Base-by-base conservation (phyloP, 257 asterid genomes). In the Solanum sejunctum region DNA sequence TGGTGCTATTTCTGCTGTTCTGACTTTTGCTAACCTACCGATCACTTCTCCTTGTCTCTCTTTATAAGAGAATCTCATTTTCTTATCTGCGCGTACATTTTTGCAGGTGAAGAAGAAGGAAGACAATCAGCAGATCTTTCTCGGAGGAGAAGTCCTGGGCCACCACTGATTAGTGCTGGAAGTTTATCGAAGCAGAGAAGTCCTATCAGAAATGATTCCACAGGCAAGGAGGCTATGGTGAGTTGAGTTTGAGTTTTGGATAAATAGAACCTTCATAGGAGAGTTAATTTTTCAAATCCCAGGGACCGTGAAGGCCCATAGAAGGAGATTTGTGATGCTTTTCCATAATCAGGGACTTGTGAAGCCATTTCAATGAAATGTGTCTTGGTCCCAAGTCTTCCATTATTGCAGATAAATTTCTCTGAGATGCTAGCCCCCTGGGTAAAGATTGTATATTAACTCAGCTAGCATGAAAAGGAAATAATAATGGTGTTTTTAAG, bases 161-260 rank as follows among this genome's bases (percentile, higher is more conserved):
- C 89, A 86, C 96, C 88, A 87, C 90, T 92, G 32, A 28, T 87
- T 84, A 93, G 88, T 88, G 85, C 91, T 66, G 94, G 94, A 58
- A 84, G 89, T 89, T 88, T 89, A 43, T 85, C 94, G 63, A 92
- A 89, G 92, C 96, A 92, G 89, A 94, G 88, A 89, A 93, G 93
- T 87, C 98, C 98, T 55, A 89, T 90, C 83, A 87, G 92, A 85
- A 92, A 89, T 91, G 98, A 92, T 87, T 88, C 95, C 78, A 81
- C 89, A 20, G 92, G 97, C 97, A 94, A 90, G 89, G 99, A 94
- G 87, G 97, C 95, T 80, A 66, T 88, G 95, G 99, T 96, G 85
- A 94, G 96, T 84, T 96, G 85, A 94, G 96, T 82, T 61, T 78
- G 82, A 49, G 61, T 23, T 36, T 36, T 75, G 60, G 60, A 73